Base-by-base conservation (phyloP, 192 early-diverging fungal species). In the Coemansia pectinata region DNA sequence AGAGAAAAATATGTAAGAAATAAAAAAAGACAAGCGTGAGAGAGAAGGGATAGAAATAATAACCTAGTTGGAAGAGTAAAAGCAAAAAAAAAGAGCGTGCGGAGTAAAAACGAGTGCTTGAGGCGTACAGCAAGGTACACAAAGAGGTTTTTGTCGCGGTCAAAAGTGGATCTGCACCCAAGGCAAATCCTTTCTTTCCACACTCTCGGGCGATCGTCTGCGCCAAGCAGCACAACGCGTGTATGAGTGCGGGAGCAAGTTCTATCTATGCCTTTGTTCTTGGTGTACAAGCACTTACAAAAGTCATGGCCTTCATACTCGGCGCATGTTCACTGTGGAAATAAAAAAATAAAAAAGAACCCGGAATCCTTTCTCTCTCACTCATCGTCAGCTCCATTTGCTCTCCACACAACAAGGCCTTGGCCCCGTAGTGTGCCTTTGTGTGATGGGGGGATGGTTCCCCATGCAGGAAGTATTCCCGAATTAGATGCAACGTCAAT, bases 1-100 rank as follows among this genome's bases (percentile, higher is more conserved):
- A 36, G 23, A 57, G 38, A 66, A 42, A 40, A 66, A 66, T 55
- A 17, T 50, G 11, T 66, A 58, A n/a, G 17, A 29, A 57, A 52
- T 11, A 41, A n/a, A 55, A 65, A 40, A 8, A 23, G 31, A 10
- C 10, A 25, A 41, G 15, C 63, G 12, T 10, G 14, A 31, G 45
- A 19, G 40, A 63, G 17, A 34, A 33, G 47, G 47, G 36, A 19
- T 17, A 59, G 21, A 34, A 64, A 71, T 40, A 64, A 71, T 40
- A 17, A 21, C 48, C 27, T 17, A 23, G 41, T 47, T 38, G 50
- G 12, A 44, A 71, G 42, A 29, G 21, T n/a, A 21, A 45, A 36
- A 61, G n/a, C 57, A 27, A 27, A 44, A 36, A 52, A 45, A 71
- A 44, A 48, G 19, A 58, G 38, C 5, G 62, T n/a, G 36, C 31